Percentiles rank a stretch among this genome's conserved stretches.
phyloP scores from a whole-genome alignment of 2,329 filamentous ascomycete genomes.

The Trichoderma afroharzianum region DNA sequence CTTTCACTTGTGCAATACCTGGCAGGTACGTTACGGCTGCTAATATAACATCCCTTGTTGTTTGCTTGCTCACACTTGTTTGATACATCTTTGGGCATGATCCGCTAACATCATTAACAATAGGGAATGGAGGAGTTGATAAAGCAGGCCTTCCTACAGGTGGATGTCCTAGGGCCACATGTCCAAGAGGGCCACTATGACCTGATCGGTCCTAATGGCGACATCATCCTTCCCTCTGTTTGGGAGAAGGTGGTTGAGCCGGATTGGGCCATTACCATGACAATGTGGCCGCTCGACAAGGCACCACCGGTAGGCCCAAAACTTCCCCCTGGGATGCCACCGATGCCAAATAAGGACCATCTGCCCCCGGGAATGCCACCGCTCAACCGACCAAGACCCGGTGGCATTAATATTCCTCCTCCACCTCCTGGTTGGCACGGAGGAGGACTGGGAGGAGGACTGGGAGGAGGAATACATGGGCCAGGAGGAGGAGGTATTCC shows the following conservation, averaged over 20 bases:
- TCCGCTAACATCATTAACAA: constrained; percentile 14
- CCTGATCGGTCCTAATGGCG: constrained; percentile 71
- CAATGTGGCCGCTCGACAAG: constrained; percentile 58
- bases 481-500: neutral
- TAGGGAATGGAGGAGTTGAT: constrained; percentile 86
- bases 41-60: neutral
- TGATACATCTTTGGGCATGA: neutral
- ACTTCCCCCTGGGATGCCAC: constrained; percentile 21
- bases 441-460: neutral
- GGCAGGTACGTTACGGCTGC: constrained; percentile 59
- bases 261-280: constrained; percentile 55
- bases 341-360: neutral
- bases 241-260: constrained; percentile 81
- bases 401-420: neutral
- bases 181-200: constrained; percentile 79
- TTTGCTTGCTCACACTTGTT: neutral
- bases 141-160: constrained; percentile 76
- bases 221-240: constrained; percentile 73
- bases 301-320: constrained; percentile 27
- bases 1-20: constrained; percentile 78
- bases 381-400: constrained; percentile 17
- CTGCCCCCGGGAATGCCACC: constrained; percentile 12
- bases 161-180: constrained; percentile 71
- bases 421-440: constrained; percentile 23
- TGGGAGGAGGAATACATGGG: neutral